Evolutionary conservation across 192 early-diverging fungal genomes (phyloP).

Genomic region (Podila epigama): DNA sequence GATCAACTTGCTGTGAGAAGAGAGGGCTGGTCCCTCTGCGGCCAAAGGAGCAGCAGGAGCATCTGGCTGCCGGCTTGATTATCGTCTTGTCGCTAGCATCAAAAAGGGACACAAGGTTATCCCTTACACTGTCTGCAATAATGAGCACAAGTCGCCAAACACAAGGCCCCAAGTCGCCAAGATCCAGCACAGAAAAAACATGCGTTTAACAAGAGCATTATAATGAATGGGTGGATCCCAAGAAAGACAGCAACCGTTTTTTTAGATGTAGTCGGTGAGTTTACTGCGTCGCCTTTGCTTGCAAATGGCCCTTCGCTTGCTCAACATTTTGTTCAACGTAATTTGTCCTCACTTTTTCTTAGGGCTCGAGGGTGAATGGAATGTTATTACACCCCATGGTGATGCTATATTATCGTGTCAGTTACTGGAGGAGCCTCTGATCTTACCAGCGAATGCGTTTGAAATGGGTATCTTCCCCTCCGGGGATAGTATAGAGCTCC

Average conservation of each 20-base stretch:
- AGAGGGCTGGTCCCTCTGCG: neutral
- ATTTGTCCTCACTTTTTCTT: neutral
- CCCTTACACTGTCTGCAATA: neutral
- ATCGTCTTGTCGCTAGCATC: neutral
- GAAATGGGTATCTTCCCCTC: neutral
- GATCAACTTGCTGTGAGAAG: neutral
- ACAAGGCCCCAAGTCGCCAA: neutral
- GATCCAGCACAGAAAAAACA: constrained; percentile 3
- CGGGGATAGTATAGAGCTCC: neutral
- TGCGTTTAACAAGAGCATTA: constrained; percentile 1
- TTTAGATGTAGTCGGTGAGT: neutral
- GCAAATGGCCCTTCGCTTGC: too few relatives aligned
- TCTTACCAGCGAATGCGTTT: neutral
- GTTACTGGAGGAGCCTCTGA: neutral
- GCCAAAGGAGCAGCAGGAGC: neutral
- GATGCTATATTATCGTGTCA: neutral
- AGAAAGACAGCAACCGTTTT: neutral
- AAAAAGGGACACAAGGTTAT: neutral
- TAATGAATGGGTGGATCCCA: neutral
- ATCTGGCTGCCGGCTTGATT: neutral
- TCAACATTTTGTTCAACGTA: neutral
- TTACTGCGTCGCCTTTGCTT: neutral
- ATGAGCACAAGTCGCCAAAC: neutral
- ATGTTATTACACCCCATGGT: neutral
- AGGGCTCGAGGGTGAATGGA: neutral